Evolutionary conservation across 208 protist species (phyloP).

Genomic region (Leishmania gerbilli): DNA sequence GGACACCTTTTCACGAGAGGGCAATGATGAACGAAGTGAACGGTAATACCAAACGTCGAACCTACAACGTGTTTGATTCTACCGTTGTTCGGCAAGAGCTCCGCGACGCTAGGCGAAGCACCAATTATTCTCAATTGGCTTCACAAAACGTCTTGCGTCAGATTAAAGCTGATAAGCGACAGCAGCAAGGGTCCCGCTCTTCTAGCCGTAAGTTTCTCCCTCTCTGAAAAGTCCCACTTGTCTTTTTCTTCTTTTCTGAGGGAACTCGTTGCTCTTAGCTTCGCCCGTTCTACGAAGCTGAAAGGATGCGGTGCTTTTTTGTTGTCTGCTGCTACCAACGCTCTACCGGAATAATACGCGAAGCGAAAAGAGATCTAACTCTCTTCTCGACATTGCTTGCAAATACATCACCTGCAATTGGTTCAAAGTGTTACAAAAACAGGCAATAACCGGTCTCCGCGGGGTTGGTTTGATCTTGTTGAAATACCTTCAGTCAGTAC

Average conservation of each 20-base stretch:
- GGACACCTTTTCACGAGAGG: slow-evolving; percentile 42
- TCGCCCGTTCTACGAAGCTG: background rate
- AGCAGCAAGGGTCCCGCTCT: background rate
- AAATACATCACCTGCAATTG: background rate
- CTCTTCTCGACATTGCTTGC: background rate
- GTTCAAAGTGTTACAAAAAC: background rate
- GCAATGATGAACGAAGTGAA: slow-evolving; percentile 20
- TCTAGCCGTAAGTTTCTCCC: slow-evolving; percentile 17
- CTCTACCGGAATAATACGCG: background rate
- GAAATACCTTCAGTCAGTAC: no score
- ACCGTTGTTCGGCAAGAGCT: slow-evolving; percentile 23
- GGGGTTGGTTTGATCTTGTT: background rate
- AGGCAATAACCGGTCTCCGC: background rate
- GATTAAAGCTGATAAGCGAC: slow-evolving; percentile 27
- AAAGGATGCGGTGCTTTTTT: background rate
- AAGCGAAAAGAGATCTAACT: background rate
- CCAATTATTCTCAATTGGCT: slow-evolving; percentile 30
- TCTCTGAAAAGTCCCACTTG: background rate
- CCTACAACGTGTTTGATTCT: slow-evolving; percentile 38
- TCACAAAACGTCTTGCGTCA: slow-evolving; percentile 31
- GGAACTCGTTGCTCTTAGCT: background rate
- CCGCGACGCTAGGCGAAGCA: background rate
- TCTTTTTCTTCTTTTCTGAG: background rate
- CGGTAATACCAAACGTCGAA: background rate
- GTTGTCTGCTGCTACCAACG: background rate